phyloP scores from a whole-genome alignment of 768 basidiomycete species.

The Kondoa subrosea region DNA sequence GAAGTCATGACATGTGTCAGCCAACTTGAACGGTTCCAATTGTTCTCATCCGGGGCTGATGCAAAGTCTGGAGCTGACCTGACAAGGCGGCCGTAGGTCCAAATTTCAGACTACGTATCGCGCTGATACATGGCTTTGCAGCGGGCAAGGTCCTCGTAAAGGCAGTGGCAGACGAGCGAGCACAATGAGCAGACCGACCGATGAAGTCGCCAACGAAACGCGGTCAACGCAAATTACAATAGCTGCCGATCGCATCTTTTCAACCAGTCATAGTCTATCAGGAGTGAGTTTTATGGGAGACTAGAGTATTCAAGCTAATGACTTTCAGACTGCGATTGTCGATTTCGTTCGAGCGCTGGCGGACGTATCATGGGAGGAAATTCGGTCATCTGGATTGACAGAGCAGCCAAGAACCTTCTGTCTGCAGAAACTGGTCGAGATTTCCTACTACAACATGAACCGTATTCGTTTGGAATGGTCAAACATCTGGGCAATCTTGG shows the following conservation, averaged over 20 bases:
- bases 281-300: constrained; percentile 47
- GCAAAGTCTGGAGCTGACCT: constrained; percentile 44
- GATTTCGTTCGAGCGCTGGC: constrained; percentile 92
- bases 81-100: constrained; percentile 58
- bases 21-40: constrained; percentile 94
- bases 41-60: constrained; percentile 63
- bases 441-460: constrained; percentile 98
- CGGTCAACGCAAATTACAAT: constrained; percentile 95
- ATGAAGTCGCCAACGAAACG: constrained; percentile 91
- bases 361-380: constrained; percentile 98
- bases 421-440: constrained; percentile 92
- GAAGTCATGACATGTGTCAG: constrained; percentile 94
- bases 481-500: constrained; percentile 89
- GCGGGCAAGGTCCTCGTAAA: constrained; percentile 28
- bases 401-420: constrained; percentile 91
- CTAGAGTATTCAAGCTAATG: not conserved
- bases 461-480: constrained; percentile 98
- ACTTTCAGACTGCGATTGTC: constrained; percentile 73
- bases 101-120: not conserved
- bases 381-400: constrained; percentile 86
- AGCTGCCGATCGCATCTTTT: constrained; percentile 98
- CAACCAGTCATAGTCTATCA: constrained; percentile 77
- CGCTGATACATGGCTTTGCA: too few relatives aligned
- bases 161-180: constrained; percentile 37
- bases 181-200: constrained; percentile 44